phyloP scores from a whole-genome alignment of 2,329 filamentous ascomycete genomes.

The Thyridium curvatum region DNA sequence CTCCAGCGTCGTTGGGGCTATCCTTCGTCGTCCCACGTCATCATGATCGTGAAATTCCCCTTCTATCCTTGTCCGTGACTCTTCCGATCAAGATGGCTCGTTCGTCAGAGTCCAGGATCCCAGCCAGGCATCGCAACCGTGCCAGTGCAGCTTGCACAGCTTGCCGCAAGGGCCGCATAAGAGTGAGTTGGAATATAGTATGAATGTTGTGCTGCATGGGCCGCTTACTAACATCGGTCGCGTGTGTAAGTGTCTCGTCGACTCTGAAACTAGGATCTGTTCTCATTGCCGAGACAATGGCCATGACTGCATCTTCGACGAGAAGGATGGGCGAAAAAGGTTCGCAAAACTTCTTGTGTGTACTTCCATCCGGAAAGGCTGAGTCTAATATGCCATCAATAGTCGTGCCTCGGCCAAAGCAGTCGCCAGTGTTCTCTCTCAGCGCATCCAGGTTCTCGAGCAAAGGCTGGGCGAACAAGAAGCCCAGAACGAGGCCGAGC shows the following conservation, averaged over 20 bases:
- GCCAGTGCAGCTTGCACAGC: conserved; percentile 5
- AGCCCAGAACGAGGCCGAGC: conserved; percentile 1
- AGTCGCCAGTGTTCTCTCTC: conserved; percentile 2
- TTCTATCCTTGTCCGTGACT: too few relatives aligned
- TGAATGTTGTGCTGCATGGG: too few relatives aligned
- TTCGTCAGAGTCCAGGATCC: not conserved
- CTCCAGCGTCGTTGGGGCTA: too few relatives aligned
- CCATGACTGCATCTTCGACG: conserved; percentile 5
- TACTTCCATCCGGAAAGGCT: too few relatives aligned
- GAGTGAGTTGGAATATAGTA: conserved; percentile 4
- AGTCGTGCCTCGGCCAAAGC: conserved; percentile 5
- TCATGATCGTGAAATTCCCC: too few relatives aligned
- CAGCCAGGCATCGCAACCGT: conserved; percentile 5
- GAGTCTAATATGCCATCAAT: not conserved
- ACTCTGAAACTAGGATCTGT: conserved; percentile 2
- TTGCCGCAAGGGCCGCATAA: conserved; percentile 4
- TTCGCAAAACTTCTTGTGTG: too few relatives aligned
- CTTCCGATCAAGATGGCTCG: too few relatives aligned
- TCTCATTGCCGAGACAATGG: conserved; percentile 4
- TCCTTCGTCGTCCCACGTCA: too few relatives aligned
- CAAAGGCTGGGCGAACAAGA: conserved; percentile 1
- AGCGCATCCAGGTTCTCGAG: conserved; percentile 4
- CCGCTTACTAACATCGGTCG: not conserved
- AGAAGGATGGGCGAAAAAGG: conserved; percentile 6
- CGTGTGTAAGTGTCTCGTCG: not conserved